phyloP scores from a whole-genome alignment of 179 eudicot species.

The Sideroxylon spinosum region DNA sequence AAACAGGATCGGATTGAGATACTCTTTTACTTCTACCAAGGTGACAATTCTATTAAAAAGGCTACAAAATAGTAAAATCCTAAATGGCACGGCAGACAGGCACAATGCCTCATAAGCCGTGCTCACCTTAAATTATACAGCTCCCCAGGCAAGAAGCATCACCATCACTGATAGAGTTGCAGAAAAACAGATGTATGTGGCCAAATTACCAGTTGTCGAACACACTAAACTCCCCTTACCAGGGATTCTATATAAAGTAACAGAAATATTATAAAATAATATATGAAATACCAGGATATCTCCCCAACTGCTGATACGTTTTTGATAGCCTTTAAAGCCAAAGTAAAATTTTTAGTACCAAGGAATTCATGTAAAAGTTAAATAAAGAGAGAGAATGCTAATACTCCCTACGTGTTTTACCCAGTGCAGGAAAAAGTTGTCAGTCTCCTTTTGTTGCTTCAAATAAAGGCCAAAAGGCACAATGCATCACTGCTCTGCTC shows the following conservation, averaged over 20 bases:
- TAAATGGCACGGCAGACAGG: conserved; percentile 92
- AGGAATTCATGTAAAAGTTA: conserved; percentile 37
- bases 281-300: conserved; percentile 74
- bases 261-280: conserved; percentile 32
- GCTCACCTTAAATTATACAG: conserved; percentile 86
- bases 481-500: conserved; percentile 40
- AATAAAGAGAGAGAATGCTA: conserved; percentile 58
- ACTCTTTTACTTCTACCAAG: not conserved
- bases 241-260: conserved; percentile 44
- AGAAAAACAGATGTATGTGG: conserved; percentile 48
- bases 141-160: conserved; percentile 71
- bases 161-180: conserved; percentile 73
- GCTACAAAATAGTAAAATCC: conserved; percentile 35
- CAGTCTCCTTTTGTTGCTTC: conserved; percentile 59
- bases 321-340: conserved; percentile 63
- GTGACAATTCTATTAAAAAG: conserved; percentile 15
- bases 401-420: conserved; percentile 63
- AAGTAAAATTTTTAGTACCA: conserved; percentile 57
- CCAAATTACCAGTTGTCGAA: conserved; percentile 59
- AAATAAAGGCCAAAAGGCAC: conserved; percentile 38
- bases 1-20: conserved; percentile 10
- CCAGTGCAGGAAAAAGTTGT: conserved; percentile 46
- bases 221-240: conserved; percentile 79
- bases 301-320: conserved; percentile 64
- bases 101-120: conserved; percentile 92